phyloP scores from a whole-genome alignment of 2,329 filamentous ascomycete species.

The Fusarium denticulatum region DNA sequence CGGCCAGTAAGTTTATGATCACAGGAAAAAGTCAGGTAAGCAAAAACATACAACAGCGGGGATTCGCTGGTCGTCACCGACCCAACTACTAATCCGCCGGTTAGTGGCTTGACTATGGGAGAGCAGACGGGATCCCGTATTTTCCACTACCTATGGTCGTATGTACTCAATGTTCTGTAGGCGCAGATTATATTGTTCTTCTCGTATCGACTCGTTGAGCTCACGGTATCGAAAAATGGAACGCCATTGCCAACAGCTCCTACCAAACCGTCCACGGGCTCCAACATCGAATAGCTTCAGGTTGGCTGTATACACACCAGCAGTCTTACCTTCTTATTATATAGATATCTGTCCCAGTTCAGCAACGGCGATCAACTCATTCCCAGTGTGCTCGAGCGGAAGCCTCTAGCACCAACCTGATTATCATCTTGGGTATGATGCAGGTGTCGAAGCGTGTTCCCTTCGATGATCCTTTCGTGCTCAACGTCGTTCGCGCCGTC shows the following conservation, averaged over 20 bases:
- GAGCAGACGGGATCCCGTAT: neutral
- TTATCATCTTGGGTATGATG: conserved; percentile 98
- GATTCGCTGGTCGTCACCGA: neutral
- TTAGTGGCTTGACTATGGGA: neutral
- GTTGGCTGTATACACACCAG: neutral
- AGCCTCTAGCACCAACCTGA: conserved; percentile 80
- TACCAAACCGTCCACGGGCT: neutral
- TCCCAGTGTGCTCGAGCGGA: neutral
- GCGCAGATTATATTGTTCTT: accelerated
- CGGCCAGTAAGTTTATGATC: neutral
- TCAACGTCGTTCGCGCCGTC: conserved; percentile 64
- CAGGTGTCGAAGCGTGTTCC: conserved; percentile 96
- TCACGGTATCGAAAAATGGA: neutral
- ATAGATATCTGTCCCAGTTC: neutral
- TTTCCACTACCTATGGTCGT: neutral
- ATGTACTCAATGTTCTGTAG: neutral
- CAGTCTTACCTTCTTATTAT: neutral
- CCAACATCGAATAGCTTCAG: neutral
- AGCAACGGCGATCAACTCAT: neutral
- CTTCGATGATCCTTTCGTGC: conserved; percentile 80
- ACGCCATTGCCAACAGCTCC: neutral
- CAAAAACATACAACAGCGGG: neutral
- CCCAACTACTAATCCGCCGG: neutral
- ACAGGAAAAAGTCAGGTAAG: neutral
- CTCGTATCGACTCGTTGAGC: accelerated